Conservation (phyloP, 495 filamentous ascomycete species). For the Penicillium longicatenatum region DNA sequence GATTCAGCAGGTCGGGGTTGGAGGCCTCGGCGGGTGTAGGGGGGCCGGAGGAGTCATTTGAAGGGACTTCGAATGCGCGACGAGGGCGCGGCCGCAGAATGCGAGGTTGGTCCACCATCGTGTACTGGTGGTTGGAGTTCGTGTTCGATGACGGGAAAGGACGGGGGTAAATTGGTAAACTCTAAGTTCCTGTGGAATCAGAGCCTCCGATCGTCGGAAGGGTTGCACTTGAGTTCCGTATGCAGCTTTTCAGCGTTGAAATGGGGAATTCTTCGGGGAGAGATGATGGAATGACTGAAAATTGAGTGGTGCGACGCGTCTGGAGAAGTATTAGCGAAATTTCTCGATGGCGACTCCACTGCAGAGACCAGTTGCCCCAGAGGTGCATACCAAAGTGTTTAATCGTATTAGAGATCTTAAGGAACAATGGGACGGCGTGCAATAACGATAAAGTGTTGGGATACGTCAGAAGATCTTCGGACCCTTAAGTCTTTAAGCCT, state of each 20-base stretch:
- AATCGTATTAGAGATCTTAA: background rate
- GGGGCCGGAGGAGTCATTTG: slow-evolving; percentile 54
- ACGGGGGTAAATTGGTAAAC: background rate
- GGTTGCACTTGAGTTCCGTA: background rate
- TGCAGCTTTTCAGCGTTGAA: background rate
- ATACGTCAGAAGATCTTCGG: slow-evolving; percentile 8
- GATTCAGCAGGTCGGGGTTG: slow-evolving; percentile 35
- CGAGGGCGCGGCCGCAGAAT: slow-evolving; percentile 74
- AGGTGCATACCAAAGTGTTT: background rate
- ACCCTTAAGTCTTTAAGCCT: background rate
- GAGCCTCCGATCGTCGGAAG: slow-evolving; percentile 12
- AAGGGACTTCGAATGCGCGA: slow-evolving; percentile 69
- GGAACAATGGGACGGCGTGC: background rate
- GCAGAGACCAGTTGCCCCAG: too few relatives aligned
- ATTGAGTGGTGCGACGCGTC: slow-evolving; percentile 11
- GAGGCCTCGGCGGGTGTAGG: slow-evolving; percentile 46
- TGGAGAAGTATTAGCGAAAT: slow-evolving; percentile 14
- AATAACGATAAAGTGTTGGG: slow-evolving; percentile 3
- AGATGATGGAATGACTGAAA: background rate
- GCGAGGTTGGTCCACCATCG: slow-evolving; percentile 52
- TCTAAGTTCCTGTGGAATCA: slow-evolving; percentile 4
- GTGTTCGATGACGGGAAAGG: background rate
- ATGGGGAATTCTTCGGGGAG: background rate
- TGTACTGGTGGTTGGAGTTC: slow-evolving; percentile 10
- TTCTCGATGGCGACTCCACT: background rate